These are phyloP conservation scores for Serendipita sp. DNA, from an alignment of 768 basidiomycete species.

Conservation along the genomic window DNA sequence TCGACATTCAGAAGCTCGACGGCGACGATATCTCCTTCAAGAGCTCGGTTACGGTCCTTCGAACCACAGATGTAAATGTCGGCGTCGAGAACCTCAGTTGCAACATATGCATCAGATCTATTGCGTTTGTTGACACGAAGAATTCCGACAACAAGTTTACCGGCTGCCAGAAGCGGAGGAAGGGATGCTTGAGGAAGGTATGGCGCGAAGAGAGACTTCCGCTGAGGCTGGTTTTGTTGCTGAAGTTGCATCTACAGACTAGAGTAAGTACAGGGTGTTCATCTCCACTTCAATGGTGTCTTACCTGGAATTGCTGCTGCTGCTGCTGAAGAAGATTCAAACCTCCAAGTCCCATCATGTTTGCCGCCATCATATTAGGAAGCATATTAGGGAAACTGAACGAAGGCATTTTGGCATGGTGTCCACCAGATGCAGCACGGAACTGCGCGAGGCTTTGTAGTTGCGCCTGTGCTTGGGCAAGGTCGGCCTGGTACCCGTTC, in stretches of 20 bases:
- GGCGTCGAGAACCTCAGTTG: conserved; percentile 93
- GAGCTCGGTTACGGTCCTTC: conserved; percentile 93
- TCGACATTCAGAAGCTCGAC: conserved; percentile 96
- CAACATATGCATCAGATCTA: conserved; percentile 94
- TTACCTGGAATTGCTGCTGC: conserved; percentile 74
- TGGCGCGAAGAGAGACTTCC: conserved; percentile 96
- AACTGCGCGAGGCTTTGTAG: conserved; percentile 92
- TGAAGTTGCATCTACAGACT: conserved; percentile 56
- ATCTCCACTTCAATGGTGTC: background rate
- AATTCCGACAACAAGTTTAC: conserved; percentile 94
- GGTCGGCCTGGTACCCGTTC: conserved; percentile 57
- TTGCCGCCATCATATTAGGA: conserved; percentile 93
- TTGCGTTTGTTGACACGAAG: conserved; percentile 96
- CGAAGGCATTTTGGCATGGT: conserved; percentile 93
- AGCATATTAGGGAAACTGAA: conserved; percentile 98
- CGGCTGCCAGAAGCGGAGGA: conserved; percentile 88
- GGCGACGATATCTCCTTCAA: conserved; percentile 97
- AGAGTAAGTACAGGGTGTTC: background rate
- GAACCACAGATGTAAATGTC: conserved; percentile 99
- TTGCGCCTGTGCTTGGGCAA: conserved; percentile 94
- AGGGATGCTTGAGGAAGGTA: conserved; percentile 96
- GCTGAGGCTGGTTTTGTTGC: conserved; percentile 79
- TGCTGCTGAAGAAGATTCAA: conserved; percentile 83
- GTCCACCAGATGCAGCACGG: conserved; percentile 84
- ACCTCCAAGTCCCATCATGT: conserved; percentile 82